Conservation (phyloP, 2,329 filamentous ascomycete species). For the Botryotinia globosa region DNA sequence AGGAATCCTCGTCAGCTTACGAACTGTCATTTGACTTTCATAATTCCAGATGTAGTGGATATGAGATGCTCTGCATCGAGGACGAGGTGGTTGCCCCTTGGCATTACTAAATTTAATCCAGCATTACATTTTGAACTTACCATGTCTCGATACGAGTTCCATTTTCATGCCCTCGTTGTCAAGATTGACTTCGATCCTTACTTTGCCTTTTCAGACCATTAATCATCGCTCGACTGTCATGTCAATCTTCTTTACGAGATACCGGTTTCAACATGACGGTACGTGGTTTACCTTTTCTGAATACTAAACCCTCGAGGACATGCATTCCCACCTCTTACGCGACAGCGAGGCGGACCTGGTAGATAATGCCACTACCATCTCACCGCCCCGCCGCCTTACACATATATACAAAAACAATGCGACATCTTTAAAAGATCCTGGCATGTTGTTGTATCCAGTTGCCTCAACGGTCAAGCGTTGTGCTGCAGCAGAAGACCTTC, state of each 20-base stretch:
- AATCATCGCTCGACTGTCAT: too few relatives aligned
- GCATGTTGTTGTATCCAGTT: constrained; percentile 1
- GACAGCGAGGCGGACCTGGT: not conserved
- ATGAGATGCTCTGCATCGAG: not conserved
- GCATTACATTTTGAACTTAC: not conserved
- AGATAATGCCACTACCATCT: not conserved
- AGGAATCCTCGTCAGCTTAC: not conserved
- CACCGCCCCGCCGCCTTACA: not conserved
- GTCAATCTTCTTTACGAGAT: not conserved
- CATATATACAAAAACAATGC: not conserved
- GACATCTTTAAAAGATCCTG: not conserved
- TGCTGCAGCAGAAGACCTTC: not conserved
- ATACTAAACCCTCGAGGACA: not conserved
- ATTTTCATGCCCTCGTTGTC: not conserved
- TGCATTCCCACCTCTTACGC: not conserved
- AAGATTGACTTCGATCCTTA: not conserved
- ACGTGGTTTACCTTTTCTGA: not conserved
- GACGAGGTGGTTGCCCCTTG: not conserved
- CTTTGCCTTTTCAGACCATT: not conserved
- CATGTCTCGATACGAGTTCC: not conserved
- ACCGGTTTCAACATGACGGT: not conserved
- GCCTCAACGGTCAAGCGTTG: not conserved
- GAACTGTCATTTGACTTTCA: not conserved
- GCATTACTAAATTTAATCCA: not conserved
- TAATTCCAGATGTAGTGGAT: not conserved